These are phyloP conservation scores for Phylloporus sp. DNA, from an alignment of 768 basidiomycete genomes.

Conservation along the genomic window DNA sequence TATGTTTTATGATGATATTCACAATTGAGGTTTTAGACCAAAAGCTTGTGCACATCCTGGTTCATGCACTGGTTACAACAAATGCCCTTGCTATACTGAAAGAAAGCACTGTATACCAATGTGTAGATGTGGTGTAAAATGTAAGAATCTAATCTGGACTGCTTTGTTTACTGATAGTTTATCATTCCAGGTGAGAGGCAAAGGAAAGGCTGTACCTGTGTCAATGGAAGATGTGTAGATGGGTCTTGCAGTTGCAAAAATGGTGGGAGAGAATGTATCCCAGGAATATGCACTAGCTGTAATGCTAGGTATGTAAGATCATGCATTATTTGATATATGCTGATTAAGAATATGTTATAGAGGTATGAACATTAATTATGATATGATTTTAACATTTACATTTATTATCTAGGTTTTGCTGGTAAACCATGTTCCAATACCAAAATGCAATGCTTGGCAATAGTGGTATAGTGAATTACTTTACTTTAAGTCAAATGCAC, in stretches of 20 bases:
- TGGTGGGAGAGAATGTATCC: constrained; percentile 46
- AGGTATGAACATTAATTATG: constrained; percentile 11
- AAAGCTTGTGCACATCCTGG: constrained; percentile 47
- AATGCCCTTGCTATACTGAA: constrained; percentile 39
- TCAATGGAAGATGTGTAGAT: constrained; percentile 27
- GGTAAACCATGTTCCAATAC: constrained; percentile 27
- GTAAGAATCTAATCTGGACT: constrained; percentile 21
- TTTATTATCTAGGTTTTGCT: constrained; percentile 13
- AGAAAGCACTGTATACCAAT: constrained; percentile 43
- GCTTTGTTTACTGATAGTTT: not conserved
- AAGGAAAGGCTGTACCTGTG: constrained; percentile 11
- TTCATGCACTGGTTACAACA: constrained; percentile 36
- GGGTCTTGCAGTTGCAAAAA: constrained; percentile 36
- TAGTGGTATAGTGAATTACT: constrained; percentile 16
- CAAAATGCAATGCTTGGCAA: constrained; percentile 20
- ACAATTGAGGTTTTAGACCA: constrained; percentile 17
- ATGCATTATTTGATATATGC: not conserved
- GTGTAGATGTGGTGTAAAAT: constrained; percentile 44
- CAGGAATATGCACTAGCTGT: constrained; percentile 46
- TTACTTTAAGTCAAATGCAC: not conserved
- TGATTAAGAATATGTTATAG: constrained; percentile 8
- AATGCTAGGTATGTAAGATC: constrained; percentile 36
- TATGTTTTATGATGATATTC: not conserved
- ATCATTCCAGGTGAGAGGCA: constrained; percentile 12
- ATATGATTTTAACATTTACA: not conserved